Conservation (phyloP, 2,329 filamentous ascomycete species). For the Hirsutella minnesotensis region DNA sequence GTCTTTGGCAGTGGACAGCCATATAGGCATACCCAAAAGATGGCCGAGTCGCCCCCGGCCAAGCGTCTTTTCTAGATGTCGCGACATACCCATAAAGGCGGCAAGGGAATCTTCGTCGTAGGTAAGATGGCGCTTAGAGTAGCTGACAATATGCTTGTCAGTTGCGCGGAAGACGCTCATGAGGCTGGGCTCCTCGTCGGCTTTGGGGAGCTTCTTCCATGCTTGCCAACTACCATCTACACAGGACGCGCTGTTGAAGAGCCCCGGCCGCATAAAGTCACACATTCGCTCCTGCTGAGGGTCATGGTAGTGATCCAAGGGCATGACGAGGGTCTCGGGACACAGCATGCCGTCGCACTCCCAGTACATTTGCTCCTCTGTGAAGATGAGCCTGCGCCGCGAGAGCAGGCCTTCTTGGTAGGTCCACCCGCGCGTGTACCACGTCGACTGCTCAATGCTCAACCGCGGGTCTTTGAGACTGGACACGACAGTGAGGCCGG, state of each 20-base stretch:
- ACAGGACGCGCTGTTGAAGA: constrained; percentile 22
- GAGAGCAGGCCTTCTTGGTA: constrained; percentile 26
- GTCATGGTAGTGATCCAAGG: constrained; percentile 19
- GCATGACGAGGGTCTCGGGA: constrained; percentile 20
- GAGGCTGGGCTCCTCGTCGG: constrained; percentile 18
- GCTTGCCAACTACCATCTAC: constrained; percentile 23
- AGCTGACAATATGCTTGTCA: constrained; percentile 21
- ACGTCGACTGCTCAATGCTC: constrained; percentile 17
- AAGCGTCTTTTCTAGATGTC: constrained; percentile 17
- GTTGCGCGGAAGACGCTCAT: constrained; percentile 22
- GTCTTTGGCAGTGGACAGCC: constrained; percentile 11
- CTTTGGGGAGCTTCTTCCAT: constrained; percentile 19
- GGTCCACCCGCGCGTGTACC: constrained; percentile 26
- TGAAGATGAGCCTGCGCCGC: constrained; percentile 24
- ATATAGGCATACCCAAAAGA: constrained; percentile 20
- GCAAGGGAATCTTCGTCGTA: constrained; percentile 21
- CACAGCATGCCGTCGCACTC: constrained; percentile 26
- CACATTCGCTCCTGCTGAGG: constrained; percentile 20
- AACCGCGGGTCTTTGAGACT: constrained; percentile 18
- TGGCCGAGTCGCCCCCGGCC: constrained; percentile 17
- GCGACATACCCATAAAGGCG: constrained; percentile 19
- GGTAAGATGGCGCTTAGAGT: constrained; percentile 15
- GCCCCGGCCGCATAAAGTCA: constrained; percentile 21
- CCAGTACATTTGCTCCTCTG: constrained; percentile 26
- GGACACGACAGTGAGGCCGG: constrained; percentile 19